A percentile compares a stretch with the other conserved stretches of the same genome.
phyloP scores from a whole-genome alignment of 2,329 filamentous ascomycete species.

The Monosporascus cannonballus region DNA sequence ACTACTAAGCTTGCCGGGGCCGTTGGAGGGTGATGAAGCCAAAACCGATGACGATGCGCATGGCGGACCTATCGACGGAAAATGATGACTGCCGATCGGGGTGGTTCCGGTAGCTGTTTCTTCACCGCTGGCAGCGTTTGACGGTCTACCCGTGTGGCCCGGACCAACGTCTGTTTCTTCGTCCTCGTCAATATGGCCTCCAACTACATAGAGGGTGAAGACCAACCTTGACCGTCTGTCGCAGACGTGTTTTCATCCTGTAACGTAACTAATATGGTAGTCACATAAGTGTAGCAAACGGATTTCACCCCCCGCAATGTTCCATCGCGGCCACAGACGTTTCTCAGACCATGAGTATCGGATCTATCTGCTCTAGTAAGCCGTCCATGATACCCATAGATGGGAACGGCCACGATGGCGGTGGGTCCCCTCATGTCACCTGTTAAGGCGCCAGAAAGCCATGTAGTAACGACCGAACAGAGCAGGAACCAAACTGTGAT shows the following conservation, averaged over 20 bases:
- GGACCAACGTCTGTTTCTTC: too few relatives aligned
- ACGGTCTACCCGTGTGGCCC: too few relatives aligned
- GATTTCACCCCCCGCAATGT: conserved; percentile 1
- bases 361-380: not conserved
- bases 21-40: too few relatives aligned
- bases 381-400: not conserved
- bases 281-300: conserved; percentile 13
- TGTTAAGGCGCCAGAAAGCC: not conserved
- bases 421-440: not conserved
- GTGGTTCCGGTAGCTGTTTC: too few relatives aligned
- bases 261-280: conserved; percentile 8
- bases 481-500: not conserved
- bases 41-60: too few relatives aligned
- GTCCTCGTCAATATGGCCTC: not conserved
- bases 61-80: too few relatives aligned
- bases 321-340: not conserved
- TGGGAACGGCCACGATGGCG: not conserved
- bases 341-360: not conserved
- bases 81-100: too few relatives aligned
- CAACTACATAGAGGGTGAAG: too few relatives aligned
- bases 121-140: too few relatives aligned
- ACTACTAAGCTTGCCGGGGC: not conserved
- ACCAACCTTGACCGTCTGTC: not conserved
- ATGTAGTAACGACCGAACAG: not conserved
- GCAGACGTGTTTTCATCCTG: not conserved